Evolutionary conservation across 345 rosid genomes (phyloP).

Genomic region (Citrus medica): DNA sequence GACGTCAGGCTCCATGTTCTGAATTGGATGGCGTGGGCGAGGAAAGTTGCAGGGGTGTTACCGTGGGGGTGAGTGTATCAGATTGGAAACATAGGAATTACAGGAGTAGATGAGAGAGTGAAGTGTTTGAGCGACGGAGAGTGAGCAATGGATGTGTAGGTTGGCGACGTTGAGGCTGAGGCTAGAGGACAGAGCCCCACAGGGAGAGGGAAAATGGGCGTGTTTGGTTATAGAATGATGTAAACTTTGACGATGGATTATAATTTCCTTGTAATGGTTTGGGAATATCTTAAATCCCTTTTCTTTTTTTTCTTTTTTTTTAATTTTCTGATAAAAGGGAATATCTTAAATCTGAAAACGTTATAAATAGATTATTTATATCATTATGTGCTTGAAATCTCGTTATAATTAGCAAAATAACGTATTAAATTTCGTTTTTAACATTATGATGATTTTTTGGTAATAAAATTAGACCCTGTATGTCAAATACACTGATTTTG

Average conservation of each 20-base stretch:
- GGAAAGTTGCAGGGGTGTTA: slow-evolving; percentile 6
- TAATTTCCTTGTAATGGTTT: neutral
- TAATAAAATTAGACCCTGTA: no score
- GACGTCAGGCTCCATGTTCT: slow-evolving; percentile 94
- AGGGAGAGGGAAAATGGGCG: neutral
- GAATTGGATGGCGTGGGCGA: slow-evolving; percentile 23
- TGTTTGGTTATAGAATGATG: neutral
- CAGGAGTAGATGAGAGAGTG: neutral
- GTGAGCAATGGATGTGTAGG: neutral
- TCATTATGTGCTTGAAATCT: no score
- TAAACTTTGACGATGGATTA: neutral
- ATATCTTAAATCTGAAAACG: no score
- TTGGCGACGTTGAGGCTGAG: neutral
- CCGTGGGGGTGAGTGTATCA: slow-evolving; percentile 18
- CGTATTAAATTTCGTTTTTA: no score
- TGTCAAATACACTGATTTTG: no score
- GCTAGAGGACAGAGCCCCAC: neutral
- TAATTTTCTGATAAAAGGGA: no score
- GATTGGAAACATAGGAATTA: slow-evolving; percentile 16
- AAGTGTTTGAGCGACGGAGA: neutral
- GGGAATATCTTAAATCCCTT: neutral
- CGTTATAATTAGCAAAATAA: no score
- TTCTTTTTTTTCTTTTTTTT: no score
- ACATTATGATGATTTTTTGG: no score
- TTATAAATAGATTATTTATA: no score